Evolutionary conservation across 805 yeast species (phyloP), one percentile per base, ranked within the genome.

Genomic region (Lachancea mirantina): DNA sequence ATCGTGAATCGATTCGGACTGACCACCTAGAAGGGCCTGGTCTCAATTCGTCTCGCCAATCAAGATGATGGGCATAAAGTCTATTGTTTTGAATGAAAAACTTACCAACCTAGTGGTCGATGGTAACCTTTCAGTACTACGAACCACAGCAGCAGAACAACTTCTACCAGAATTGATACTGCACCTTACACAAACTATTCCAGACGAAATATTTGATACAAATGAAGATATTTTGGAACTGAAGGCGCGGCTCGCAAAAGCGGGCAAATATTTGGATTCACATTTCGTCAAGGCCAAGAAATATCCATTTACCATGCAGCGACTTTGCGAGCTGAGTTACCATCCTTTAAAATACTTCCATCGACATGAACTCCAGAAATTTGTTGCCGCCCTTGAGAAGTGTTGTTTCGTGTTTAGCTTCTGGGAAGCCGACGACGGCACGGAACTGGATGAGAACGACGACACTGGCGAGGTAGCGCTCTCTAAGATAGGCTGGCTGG

Each of bases 291-390:
- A 26, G 2, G 38, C 41, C 8, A 31, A 39, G 10, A 32, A 21
- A n/a, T 48, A 42, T 6, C 79, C 78, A 2, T 73, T 72, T 44
- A 72, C 76, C 0, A 57, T 71, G 2, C 40, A 61, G 8, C 43
- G 78, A 34, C 45, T 73, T 1, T 62, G 72, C 13, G 78, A 74
- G 44, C 32, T 73, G 8, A 41, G 72, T 5, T 35, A 49, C n/a
- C 59, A 61, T 29, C 76, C 78, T 3, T 57, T 61, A 23, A 59
- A 59, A 11, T 65, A 63, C 42, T 59, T 55, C 26, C 52, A 55
- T 13, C 48, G 53, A 4, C 45, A 40, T 14, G 62, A 55, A 16
- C 33, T 66, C 1, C 41, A 49, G n/a, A 72, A 73, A 44, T 71
- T 62, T 42, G 52, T 69, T 18, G 59, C 66, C 32, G 68, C 76